Conservation (phyloP, 306 rosid species). For the Malus domestica region DNA sequence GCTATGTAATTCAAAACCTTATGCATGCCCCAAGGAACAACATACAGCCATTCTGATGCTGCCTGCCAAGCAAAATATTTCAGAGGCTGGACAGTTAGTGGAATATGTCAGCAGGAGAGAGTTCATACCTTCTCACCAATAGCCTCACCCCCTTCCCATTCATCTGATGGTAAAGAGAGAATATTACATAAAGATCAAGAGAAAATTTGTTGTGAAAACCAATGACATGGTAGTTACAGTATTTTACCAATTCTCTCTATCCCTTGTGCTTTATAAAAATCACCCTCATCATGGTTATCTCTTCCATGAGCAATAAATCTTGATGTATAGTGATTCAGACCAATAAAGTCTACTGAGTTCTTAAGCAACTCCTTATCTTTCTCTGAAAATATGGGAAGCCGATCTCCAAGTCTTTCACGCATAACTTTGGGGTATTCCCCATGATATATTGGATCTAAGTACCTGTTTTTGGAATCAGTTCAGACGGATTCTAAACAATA, state of each 20-base stretch:
- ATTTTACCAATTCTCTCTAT: constrained; percentile 57
- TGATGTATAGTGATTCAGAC: constrained; percentile 82
- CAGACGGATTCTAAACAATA: not conserved
- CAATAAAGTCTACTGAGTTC: constrained; percentile 66
- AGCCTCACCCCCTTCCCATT: constrained; percentile 74
- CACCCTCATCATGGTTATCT: constrained; percentile 27
- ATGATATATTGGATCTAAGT: constrained; percentile 57
- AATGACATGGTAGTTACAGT: not conserved
- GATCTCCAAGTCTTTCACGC: constrained; percentile 69
- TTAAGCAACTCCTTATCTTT: constrained; percentile 58
- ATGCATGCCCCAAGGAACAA: constrained; percentile 92
- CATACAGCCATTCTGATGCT: constrained; percentile 94
- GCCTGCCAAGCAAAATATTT: constrained; percentile 52
- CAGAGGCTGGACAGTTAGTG: constrained; percentile 3
- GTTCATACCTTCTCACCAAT: constrained; percentile 79
- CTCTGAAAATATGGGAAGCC: constrained; percentile 75
- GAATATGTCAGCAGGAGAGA: not conserved
- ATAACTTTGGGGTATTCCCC: constrained; percentile 82
- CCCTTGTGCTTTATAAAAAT: constrained; percentile 46
- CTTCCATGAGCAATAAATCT: constrained; percentile 64
- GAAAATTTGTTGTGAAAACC: not conserved
- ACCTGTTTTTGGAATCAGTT: constrained; percentile 41
- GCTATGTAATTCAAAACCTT: constrained; percentile 63
- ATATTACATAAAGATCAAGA: constrained; percentile 15
- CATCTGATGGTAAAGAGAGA: constrained; percentile 40